phyloP scores from a whole-genome alignment of 2,329 filamentous ascomycete species.

The Corniculantispora saksenae region DNA sequence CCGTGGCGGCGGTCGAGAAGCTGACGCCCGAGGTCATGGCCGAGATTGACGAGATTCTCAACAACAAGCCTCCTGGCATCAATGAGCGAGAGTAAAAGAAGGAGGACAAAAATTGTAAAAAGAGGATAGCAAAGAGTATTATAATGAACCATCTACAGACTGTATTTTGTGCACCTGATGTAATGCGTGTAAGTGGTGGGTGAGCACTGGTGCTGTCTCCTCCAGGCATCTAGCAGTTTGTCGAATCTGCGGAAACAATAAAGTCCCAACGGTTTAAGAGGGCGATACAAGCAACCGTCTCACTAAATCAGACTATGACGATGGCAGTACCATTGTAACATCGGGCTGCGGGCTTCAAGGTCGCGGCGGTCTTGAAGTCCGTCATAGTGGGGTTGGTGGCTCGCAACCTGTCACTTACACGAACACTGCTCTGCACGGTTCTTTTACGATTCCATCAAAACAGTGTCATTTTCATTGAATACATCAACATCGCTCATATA shows the following conservation, averaged over 20 bases:
- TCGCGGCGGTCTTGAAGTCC: too few species aligned
- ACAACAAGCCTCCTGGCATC: constrained; percentile 56
- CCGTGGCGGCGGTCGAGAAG: constrained; percentile 53
- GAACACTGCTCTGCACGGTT: too few species aligned
- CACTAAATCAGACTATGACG: too few species aligned
- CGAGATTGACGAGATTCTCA: constrained; percentile 60
- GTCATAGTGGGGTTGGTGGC: too few species aligned
- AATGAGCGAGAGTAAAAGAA: constrained; percentile 33
- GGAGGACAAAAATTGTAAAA: neutral
- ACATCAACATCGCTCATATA: neutral
- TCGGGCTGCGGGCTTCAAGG: too few species aligned
- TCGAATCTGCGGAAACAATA: too few species aligned
- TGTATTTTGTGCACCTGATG: neutral
- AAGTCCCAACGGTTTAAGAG: too few species aligned
- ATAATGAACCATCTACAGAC: neutral
- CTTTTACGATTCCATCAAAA: neutral
- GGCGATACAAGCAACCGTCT: too few species aligned
- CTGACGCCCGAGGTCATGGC: constrained; percentile 59
- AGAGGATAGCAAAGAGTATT: neutral
- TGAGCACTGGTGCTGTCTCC: too few species aligned
- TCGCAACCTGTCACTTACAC: neutral
- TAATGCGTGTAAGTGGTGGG: too few species aligned
- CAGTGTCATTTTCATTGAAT: neutral
- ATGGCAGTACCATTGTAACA: too few species aligned
- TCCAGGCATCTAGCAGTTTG: too few species aligned